Evolutionary conservation across 2,329 filamentous ascomycete species (phyloP).

Genomic region (Alternaria novae-zelandiae): DNA sequence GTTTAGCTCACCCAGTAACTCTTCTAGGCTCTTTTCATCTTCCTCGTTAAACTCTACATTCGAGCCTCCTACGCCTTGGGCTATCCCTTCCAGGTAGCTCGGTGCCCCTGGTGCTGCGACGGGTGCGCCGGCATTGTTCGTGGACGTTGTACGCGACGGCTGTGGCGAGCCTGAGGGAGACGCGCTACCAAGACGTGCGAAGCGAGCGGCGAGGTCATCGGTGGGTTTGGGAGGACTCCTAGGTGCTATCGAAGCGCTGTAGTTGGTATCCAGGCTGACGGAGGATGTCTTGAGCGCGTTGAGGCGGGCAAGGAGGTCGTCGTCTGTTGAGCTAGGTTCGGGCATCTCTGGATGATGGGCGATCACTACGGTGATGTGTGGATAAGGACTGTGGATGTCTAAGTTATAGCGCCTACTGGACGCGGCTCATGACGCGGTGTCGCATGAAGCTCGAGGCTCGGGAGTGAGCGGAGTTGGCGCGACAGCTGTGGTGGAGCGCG

Average conservation of each 20-base stretch:
- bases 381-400: background rate
- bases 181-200: slow-evolving; percentile 43
- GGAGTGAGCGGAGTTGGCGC: slow-evolving; percentile 26
- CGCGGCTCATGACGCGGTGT: slow-evolving; percentile 3
- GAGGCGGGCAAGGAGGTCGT: slow-evolving; percentile 55
- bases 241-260: slow-evolving; percentile 23
- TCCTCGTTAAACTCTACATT: slow-evolving; percentile 42
- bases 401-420: background rate
- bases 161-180: slow-evolving; percentile 38
- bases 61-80: slow-evolving; percentile 35
- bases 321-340: slow-evolving; percentile 35
- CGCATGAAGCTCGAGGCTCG: slow-evolving; percentile 14
- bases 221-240: slow-evolving; percentile 20
- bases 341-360: slow-evolving; percentile 15
- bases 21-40: slow-evolving; percentile 56
- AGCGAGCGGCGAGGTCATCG: slow-evolving; percentile 47
- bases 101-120: slow-evolving; percentile 40
- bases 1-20: slow-evolving; percentile 53
- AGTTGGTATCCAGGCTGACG: slow-evolving; percentile 43
- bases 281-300: slow-evolving; percentile 56
- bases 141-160: slow-evolving; percentile 28
- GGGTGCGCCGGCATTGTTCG: slow-evolving; percentile 25
- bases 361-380: background rate
- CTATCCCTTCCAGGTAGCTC: slow-evolving; percentile 42
- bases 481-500: slow-evolving; percentile 16